Evolutionary conservation across 129 eudicot species (phyloP).

Genomic region (Tanacetum coccineum): DNA sequence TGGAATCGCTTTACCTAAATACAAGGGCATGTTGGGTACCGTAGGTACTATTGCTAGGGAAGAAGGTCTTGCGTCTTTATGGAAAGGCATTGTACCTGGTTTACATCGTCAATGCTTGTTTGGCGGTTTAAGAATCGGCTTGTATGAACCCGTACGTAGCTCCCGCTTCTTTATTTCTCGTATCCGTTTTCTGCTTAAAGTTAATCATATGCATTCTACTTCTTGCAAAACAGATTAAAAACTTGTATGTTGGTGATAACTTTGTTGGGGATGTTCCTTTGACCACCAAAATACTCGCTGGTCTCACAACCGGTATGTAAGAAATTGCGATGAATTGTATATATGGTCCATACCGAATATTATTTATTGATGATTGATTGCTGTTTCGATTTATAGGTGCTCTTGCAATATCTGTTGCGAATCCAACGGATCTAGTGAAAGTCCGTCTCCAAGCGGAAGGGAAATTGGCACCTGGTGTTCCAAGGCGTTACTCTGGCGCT

Average conservation of each 20-base stretch:
- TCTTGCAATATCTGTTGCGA: constrained; percentile 61
- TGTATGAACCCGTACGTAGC: constrained; percentile 72
- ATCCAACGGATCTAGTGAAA: constrained; percentile 85
- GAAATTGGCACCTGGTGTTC: constrained; percentile 70
- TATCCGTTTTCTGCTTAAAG: not conserved
- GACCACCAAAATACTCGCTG: constrained; percentile 77
- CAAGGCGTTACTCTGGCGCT: constrained; percentile 87
- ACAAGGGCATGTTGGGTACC: constrained; percentile 74
- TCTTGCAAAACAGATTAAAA: constrained; percentile 47
- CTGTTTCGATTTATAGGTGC: constrained; percentile 37
- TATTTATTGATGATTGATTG: not conserved
- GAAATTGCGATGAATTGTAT: constrained; percentile 5
- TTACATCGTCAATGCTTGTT: constrained; percentile 79
- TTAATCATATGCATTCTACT: not conserved
- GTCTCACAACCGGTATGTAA: constrained; percentile 66
- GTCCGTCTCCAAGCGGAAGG: constrained; percentile 92
- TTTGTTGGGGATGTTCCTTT: constrained; percentile 84
- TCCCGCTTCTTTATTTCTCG: not conserved
- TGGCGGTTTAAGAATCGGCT: constrained; percentile 84
- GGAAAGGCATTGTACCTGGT: constrained; percentile 95
- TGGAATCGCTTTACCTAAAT: constrained; percentile 57
- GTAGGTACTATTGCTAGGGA: constrained; percentile 86
- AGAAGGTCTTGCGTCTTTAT: constrained; percentile 72
- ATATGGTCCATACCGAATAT: not conserved
- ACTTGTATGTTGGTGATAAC: constrained; percentile 65